phyloP scores from a whole-genome alignment of 306 rosid species.

The Lathyrus sativus region DNA sequence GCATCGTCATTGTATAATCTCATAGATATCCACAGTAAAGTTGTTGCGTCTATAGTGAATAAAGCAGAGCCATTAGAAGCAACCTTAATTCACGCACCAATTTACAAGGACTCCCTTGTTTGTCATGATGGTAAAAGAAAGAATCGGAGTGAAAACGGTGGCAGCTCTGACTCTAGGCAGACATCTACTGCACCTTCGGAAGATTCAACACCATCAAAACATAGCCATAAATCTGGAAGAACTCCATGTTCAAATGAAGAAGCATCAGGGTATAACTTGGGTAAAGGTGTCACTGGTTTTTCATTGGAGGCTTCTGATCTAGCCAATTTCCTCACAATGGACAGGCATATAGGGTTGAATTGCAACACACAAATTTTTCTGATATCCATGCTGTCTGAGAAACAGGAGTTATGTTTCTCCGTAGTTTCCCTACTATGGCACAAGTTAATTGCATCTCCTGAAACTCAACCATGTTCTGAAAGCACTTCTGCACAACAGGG shows the following conservation, averaged over 20 bases:
- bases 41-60: conserved; percentile 81
- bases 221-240: conserved; percentile 44
- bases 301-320: conserved; percentile 87
- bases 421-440: conserved; percentile 96
- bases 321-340: conserved; percentile 94
- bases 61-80: conserved; percentile 95
- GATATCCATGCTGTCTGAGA: conserved; percentile 79
- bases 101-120: conserved; percentile 58
- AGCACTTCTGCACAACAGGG: conserved; percentile 99
- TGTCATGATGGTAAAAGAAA: conserved; percentile 51
- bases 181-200: conserved; percentile 44
- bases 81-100: conserved; percentile 58
- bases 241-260: conserved; percentile 53
- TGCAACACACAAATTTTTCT: conserved; percentile 80
- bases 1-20: conserved; percentile 92
- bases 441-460: conserved; percentile 92
- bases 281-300: conserved; percentile 67
- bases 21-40: conserved; percentile 91
- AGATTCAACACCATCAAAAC: conserved; percentile 49
- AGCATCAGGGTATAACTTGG: conserved; percentile 53
- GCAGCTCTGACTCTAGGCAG: conserved; percentile 56
- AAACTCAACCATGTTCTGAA: conserved; percentile 85
- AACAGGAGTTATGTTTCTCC: conserved; percentile 88
- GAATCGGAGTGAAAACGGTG: conserved; percentile 50
- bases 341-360: conserved; percentile 87